Percentiles rank a stretch among this genome's conserved stretches.
phyloP scores from a whole-genome alignment of 2,329 filamentous ascomycete species.

The Diaporthe nobilis region DNA sequence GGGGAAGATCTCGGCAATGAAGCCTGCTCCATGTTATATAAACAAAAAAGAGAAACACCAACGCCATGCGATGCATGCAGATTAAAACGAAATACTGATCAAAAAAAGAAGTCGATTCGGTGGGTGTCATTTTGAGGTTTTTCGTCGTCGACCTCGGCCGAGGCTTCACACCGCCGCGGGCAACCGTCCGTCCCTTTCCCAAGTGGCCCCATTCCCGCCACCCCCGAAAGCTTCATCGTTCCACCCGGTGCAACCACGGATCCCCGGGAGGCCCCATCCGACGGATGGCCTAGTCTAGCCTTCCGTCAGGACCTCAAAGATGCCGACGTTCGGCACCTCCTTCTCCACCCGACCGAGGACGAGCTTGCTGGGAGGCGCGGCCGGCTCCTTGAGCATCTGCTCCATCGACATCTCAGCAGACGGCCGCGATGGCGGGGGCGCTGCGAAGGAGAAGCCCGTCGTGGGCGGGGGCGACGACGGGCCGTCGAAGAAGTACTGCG shows the following conservation, averaged over 20 bases:
- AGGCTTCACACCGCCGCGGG: background rate
- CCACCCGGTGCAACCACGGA: background rate
- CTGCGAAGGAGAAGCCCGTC: background rate
- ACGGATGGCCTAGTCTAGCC: no score
- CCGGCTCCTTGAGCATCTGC: slow-evolving; percentile 41
- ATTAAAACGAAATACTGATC: slow-evolving; percentile 33
- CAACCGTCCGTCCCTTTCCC: background rate
- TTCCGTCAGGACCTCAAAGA: slow-evolving; percentile 41
- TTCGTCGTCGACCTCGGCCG: slow-evolving; percentile 9
- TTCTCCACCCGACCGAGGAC: slow-evolving; percentile 35
- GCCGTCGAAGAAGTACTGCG: slow-evolving; percentile 39
- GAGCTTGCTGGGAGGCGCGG: slow-evolving; percentile 13
- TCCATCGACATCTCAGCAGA: slow-evolving; percentile 33
- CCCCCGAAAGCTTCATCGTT: background rate
- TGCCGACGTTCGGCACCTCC: slow-evolving; percentile 36
- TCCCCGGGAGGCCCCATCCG: no score
- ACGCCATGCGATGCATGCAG: slow-evolving; percentile 38
- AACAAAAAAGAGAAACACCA: slow-evolving; percentile 21
- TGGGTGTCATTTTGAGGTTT: background rate
- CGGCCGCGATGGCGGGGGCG: background rate
- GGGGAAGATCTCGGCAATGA: slow-evolving; percentile 21
- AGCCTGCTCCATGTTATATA: slow-evolving; percentile 35
- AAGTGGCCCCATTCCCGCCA: background rate
- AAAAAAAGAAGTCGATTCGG: slow-evolving; percentile 5
- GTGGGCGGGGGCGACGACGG: background rate